These are phyloP conservation scores for Pouteria campechiana DNA, from an alignment of 179 eudicot genomes.

Conservation along the genomic window DNA sequence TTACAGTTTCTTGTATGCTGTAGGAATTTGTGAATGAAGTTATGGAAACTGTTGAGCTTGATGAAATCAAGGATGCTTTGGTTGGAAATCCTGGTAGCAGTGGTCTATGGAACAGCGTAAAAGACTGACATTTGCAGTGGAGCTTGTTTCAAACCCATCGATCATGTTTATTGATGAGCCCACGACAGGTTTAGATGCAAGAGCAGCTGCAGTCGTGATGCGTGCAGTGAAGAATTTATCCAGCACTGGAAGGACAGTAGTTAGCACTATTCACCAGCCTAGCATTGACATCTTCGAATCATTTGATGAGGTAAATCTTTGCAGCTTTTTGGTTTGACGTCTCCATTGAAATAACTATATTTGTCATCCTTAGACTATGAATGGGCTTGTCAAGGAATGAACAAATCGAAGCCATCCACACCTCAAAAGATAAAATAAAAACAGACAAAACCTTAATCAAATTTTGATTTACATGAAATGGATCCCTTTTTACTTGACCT, in stretches of 20 bases:
- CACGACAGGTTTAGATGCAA: conserved; percentile 15
- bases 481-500: no score
- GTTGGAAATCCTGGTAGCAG: conserved; percentile 12
- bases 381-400: no score
- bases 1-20: not conserved
- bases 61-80: not conserved
- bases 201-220: conserved; percentile 19
- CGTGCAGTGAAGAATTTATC: conserved; percentile 8
- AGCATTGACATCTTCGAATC: conserved; percentile 17
- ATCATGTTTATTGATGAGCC: conserved; percentile 18
- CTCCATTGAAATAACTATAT: no score
- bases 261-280: conserved; percentile 16
- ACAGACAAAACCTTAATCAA: no score
- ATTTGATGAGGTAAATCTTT: conserved; percentile 19
- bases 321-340: no score
- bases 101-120: conserved; percentile 21
- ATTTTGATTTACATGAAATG: no score
- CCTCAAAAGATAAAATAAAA: no score
- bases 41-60: conserved; percentile 8
- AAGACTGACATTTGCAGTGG: conserved; percentile 18
- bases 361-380: no score
- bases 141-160: conserved; percentile 16
- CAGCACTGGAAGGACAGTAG: conserved; percentile 12
- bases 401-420: no score
- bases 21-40: conserved; percentile 11